phyloP scores from a whole-genome alignment of 257 asterid genomes.

The Echium plantagineum region DNA sequence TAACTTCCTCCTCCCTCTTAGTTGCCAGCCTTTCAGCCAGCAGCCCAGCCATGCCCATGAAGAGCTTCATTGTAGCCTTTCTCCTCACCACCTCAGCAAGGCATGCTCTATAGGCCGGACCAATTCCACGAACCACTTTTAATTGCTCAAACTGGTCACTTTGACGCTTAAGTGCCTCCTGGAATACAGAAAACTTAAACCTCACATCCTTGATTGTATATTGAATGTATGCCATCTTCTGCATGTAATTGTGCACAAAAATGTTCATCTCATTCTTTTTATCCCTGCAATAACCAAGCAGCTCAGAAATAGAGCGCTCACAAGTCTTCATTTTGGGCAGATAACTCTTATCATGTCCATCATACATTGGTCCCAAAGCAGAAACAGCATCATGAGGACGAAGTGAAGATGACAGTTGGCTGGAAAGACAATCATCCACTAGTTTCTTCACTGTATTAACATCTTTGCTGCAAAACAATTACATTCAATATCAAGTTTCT shows the following conservation, averaged over 20 bases:
- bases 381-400: slow-evolving; percentile 99
- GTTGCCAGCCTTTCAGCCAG: slow-evolving; percentile 89
- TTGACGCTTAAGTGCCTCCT: slow-evolving; percentile 90
- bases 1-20: slow-evolving; percentile 75
- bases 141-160: slow-evolving; percentile 80
- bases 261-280: slow-evolving; percentile 84
- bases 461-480: slow-evolving; percentile 67
- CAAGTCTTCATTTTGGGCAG: slow-evolving; percentile 81
- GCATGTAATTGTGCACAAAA: slow-evolving; percentile 83
- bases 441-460: slow-evolving; percentile 87
- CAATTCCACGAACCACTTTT: slow-evolving; percentile 80
- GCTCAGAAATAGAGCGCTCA: slow-evolving; percentile 46
- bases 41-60: slow-evolving; percentile 97
- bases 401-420: slow-evolving; percentile 68
- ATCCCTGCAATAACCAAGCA: slow-evolving; percentile 63
- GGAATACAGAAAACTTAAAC: slow-evolving; percentile 74
- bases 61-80: slow-evolving; percentile 84
- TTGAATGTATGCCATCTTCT: slow-evolving; percentile 81
- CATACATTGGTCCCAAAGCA: slow-evolving; percentile 96
- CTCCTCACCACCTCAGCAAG: slow-evolving; percentile 94
- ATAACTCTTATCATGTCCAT: slow-evolving; percentile 63
- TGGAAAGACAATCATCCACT: slow-evolving; percentile 73
- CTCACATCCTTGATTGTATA: slow-evolving; percentile 73
- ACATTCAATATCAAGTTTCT: background rate
- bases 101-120: slow-evolving; percentile 88